These are phyloP conservation scores for Fistulifera pelliculosa DNA, from an alignment of 108 stramenopile genomes.

Conservation along the genomic window DNA sequence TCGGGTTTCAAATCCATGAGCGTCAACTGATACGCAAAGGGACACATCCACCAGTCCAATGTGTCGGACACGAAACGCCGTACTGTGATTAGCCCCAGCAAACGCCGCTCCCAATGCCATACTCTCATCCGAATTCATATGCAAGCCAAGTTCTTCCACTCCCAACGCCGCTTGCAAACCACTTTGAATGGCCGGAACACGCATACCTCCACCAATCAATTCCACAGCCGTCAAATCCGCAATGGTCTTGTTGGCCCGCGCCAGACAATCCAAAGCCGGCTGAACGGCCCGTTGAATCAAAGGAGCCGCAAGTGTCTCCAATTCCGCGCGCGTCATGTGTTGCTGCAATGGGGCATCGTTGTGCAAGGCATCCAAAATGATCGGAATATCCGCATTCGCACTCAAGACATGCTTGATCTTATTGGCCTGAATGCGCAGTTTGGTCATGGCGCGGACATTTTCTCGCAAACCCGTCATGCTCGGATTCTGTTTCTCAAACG, in stretches of 20 bases:
- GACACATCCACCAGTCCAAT: constrained; percentile 92
- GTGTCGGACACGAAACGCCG: constrained; percentile 95
- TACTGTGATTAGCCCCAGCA: constrained; percentile 93
- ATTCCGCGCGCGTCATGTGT: constrained; percentile 74
- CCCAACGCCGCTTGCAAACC: constrained; percentile 38
- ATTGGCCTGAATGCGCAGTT: constrained; percentile 91
- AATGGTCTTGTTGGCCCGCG: constrained; percentile 69
- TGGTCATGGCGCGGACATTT: constrained; percentile 87
- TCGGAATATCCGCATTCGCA: constrained; percentile 94
- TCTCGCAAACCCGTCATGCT: constrained; percentile 53
- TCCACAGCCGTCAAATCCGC: constrained; percentile 90
- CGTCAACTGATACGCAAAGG: constrained; percentile 72
- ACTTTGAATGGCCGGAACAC: constrained; percentile 92
- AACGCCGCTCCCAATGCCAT: constrained; percentile 98
- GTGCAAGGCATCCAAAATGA: constrained; percentile 90
- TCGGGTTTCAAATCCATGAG: constrained; percentile 50
- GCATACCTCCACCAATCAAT: constrained; percentile 97
- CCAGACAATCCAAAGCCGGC: constrained; percentile 74
- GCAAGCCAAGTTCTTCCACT: constrained; percentile 88
- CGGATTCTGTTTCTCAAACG: constrained; percentile 78
- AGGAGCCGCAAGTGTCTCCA: constrained; percentile 81
- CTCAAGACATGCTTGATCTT: constrained; percentile 97
- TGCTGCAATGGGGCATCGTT: constrained; percentile 83
- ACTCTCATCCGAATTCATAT: constrained; percentile 98
- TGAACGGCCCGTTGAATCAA: constrained; percentile 70